Base-by-base conservation (phyloP, 2,329 filamentous ascomycete species). In the Dothistroma septosporum region DNA sequence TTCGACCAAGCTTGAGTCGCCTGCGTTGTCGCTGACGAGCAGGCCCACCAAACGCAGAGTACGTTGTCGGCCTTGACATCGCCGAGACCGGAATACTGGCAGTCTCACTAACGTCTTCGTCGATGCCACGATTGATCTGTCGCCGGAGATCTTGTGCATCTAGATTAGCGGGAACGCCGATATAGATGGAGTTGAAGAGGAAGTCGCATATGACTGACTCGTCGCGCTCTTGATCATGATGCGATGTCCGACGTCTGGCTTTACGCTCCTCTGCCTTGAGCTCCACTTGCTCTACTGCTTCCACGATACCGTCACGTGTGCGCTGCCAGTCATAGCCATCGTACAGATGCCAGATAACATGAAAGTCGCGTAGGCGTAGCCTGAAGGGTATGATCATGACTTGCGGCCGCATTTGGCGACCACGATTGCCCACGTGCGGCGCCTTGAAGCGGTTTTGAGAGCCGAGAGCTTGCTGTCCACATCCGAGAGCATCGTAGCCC, bases 101-200 rank as follows among this genome's bases (percentile, higher is more conserved):
- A 0, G 92, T 96, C 72, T 97, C 94, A 41, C 90, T 96, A 4
- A 83, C 85, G 59, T 89, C 83, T 69, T 97, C 93, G 66, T 96
- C 90, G 53, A 97, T 84, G 37, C 93, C 87, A 60, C 89, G 86
- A 71, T 97, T 96, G 75, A 99, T 96, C 44, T 89, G 90, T 50
- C 86, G 85, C 4, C 90, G 82, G 10, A 97, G 82, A 32, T 96
- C 91, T 57, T 85, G 85, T 5, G 92, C 91, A 68, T 97, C 93
- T 22, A 67, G 65, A 68, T 92, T 94, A 11, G 90, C 84, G 0
- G 93, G 90, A 19, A 99, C 90, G 14, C 90, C 92, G 68, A 99
- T 97, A 78, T 97, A 99, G 58, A 99, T 96, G 0, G 94, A 99
- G 73, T 99, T 97, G 82, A 99, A 99, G 16, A 99, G 81, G 68